phyloP scores from a whole-genome alignment of 352 stramenopile species.

The Pythium utonaiense region DNA sequence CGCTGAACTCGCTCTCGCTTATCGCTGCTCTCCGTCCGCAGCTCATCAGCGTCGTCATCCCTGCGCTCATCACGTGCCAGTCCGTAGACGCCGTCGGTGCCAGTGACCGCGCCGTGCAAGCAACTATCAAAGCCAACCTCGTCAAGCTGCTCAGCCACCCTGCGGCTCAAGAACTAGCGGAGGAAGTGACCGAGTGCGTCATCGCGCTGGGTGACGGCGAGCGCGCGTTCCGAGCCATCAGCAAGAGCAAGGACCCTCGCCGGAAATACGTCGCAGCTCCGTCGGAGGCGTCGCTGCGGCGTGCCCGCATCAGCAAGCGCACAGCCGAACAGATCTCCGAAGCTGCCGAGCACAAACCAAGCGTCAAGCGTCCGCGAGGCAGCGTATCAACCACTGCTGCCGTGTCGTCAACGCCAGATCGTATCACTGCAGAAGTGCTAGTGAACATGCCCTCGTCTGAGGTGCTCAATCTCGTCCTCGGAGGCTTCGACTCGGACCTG shows the following conservation, averaged over 20 bases:
- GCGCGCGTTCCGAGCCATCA: slow-evolving; percentile 72
- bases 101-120: slow-evolving; percentile 44
- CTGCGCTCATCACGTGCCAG: slow-evolving; percentile 39
- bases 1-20: slow-evolving; percentile 67
- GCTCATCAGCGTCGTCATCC: slow-evolving; percentile 50
- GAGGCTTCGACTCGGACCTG: slow-evolving; percentile 61
- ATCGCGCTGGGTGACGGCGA: slow-evolving; percentile 68
- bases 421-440: slow-evolving; percentile 59
- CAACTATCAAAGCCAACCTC: slow-evolving; percentile 64
- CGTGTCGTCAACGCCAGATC: background rate
- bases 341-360: slow-evolving; percentile 55
- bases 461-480: slow-evolving; percentile 71
- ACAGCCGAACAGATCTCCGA: slow-evolving; percentile 51
- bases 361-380: slow-evolving; percentile 37
- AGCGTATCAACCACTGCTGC: background rate
- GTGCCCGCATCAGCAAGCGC: slow-evolving; percentile 64
- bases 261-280: slow-evolving; percentile 72
- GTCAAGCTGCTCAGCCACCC: slow-evolving; percentile 70
- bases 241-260: slow-evolving; percentile 74
- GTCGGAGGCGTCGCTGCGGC: slow-evolving; percentile 59
- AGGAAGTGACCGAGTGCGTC: slow-evolving; percentile 73
- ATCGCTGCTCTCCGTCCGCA: slow-evolving; percentile 58
- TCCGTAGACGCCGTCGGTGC: slow-evolving; percentile 19
- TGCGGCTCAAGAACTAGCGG: slow-evolving; percentile 44
- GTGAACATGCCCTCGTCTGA: slow-evolving; percentile 72